Evolutionary conservation across 2,329 filamentous ascomycete species (phyloP), one percentile per base, ranked within the genome.

Genomic region (Gnomoniopsis sp.): DNA sequence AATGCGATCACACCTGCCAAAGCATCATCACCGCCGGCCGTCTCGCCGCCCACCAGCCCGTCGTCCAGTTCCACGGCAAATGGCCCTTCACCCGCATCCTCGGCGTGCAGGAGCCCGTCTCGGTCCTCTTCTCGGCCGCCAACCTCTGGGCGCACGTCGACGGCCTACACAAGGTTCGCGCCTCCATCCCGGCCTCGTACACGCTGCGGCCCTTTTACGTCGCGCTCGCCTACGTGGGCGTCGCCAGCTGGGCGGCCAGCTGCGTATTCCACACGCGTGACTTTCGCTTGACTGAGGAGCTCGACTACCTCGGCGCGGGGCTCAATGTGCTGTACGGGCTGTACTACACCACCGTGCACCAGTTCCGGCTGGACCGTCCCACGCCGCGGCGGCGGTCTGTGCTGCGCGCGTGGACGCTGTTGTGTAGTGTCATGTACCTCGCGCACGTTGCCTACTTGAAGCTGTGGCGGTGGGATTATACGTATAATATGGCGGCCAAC

Each of bases 1-100:
- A 99, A 83, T 99, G 95, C 85, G 93, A 99, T 79, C 96, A 99
- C 79, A 88, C 90, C 62, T 99, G 95, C 80, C 95, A 99, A 74
- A 93, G 96, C 80, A 88, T 96, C 72, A 82, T 96, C 61, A 98
- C 95, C 58, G 75, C 84, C 66, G 76, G 77, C 59, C 91, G 93
- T 63, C 75, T 92, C 64, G 77, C 83, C 26, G 78, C 83, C 63
- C 82, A 85, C 61, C 83, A 85, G 33, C 83, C 87, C 12, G 75
- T 97, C 52, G 88, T 93, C 58, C 95, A 99, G 76, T 99, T 93
- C 79, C 92, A 99, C 77, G 95, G 95, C 34, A 99, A 99, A 83
- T 99, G 95, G 95, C 95, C 95, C 43, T 99, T 99, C 77, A 81
- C 88, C 73, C 90, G 95, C 65, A 83, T 97, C 69, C 75, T 96